Percentiles rank a stretch among this genome's conserved stretches.
phyloP scores from a whole-genome alignment of 1,284 basidiomycete genomes.

The Ustilago trichophora region DNA sequence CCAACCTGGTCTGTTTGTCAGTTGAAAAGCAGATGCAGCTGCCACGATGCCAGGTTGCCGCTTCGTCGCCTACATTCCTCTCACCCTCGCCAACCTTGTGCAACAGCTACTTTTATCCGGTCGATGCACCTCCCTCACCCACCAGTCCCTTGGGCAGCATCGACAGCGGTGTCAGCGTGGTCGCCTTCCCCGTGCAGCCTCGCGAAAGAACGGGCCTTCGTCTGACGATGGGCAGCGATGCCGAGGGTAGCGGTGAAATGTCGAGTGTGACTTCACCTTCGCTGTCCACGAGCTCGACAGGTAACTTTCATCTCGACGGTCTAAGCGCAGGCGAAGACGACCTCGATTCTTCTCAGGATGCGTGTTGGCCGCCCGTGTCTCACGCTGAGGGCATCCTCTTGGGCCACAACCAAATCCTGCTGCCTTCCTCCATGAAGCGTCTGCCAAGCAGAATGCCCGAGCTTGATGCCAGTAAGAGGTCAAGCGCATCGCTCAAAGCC shows the following conservation, averaged over 20 bases:
- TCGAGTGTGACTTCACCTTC: conserved; percentile 7
- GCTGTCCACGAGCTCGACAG: conserved; percentile 12
- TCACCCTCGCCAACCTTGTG: conserved; percentile 14
- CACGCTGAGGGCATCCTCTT: background rate
- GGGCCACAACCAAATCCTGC: conserved; percentile 10
- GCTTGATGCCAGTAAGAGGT: conserved; percentile 6
- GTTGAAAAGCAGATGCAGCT: conserved; percentile 14
- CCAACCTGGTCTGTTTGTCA: conserved; percentile 27
- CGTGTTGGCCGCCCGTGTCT: background rate
- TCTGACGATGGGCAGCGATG: background rate
- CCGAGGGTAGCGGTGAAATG: background rate
- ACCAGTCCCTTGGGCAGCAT: conserved; percentile 1
- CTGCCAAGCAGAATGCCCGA: conserved; percentile 12
- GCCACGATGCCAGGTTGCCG: conserved; percentile 1
- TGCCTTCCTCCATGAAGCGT: conserved; percentile 29
- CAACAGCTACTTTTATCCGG: conserved; percentile 22
- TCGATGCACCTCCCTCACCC: conserved; percentile 17
- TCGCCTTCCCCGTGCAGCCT: conserved; percentile 5
- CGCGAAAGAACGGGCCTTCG: background rate
- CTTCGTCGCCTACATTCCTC: conserved; percentile 9
- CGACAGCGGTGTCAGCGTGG: conserved; percentile 5
- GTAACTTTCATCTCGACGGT: background rate
- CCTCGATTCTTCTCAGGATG: background rate
- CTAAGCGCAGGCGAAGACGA: background rate
- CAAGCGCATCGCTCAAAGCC: conserved; percentile 16